These are phyloP conservation scores for Begonia loranthoides DNA, from an alignment of 306 rosid genomes.

Conservation along the genomic window DNA sequence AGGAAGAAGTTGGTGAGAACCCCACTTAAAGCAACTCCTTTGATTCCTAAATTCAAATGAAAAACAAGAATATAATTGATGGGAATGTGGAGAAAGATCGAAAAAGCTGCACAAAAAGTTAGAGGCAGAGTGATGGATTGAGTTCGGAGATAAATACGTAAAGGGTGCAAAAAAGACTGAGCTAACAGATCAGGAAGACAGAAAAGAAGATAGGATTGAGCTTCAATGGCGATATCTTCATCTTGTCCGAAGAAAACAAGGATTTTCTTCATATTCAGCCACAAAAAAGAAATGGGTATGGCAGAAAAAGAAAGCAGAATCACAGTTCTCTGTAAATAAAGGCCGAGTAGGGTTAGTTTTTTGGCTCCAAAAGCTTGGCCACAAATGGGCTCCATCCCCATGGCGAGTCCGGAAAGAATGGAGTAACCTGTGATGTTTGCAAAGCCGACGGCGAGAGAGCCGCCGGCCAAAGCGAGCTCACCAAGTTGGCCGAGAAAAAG, in stretches of 20 bases:
- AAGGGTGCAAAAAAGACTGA: conserved; percentile 68
- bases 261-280: conserved; percentile 59
- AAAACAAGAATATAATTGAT: conserved; percentile 49
- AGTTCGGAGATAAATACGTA: conserved; percentile 63
- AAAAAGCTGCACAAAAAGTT: conserved; percentile 48
- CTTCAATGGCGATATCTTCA: conserved; percentile 49
- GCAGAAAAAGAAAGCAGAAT: conserved; percentile 39
- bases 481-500: conserved; percentile 75
- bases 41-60: conserved; percentile 42
- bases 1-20: conserved; percentile 68
- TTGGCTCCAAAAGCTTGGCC: conserved; percentile 88
- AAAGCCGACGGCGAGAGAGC: conserved; percentile 68
- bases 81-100: conserved; percentile 70
- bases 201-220: conserved; percentile 55
- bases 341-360: conserved; percentile 46
- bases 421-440: conserved; percentile 95
- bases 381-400: conserved; percentile 93
- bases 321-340: conserved; percentile 55
- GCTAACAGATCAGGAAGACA: conserved; percentile 89
- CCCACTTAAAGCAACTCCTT: conserved; percentile 70
- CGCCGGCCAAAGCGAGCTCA: conserved; percentile 72
- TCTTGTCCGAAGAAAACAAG: conserved; percentile 65
- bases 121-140: conserved; percentile 89
- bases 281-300: conserved; percentile 65
- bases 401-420: conserved; percentile 72